Percentiles rank a stretch among this genome's conserved stretches.
Conservation (phyloP, 2,329 filamentous ascomycete genomes). For the Fusarium sp. region DNA sequence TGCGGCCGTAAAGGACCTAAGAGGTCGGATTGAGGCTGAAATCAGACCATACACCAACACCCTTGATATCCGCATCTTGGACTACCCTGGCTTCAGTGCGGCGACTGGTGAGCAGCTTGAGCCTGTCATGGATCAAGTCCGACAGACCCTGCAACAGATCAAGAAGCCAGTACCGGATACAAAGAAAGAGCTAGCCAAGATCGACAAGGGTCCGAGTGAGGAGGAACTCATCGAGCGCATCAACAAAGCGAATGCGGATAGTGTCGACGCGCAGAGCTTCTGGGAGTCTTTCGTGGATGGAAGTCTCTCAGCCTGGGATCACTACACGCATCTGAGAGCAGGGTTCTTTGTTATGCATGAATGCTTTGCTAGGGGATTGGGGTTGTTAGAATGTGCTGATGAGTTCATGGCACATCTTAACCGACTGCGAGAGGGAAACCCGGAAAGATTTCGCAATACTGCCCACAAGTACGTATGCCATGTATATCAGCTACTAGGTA, state of each 20-base stretch:
- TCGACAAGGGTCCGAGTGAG: constrained; percentile 26
- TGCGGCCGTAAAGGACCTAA: constrained; percentile 22
- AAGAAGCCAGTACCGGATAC: neutral
- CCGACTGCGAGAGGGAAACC: constrained; percentile 41
- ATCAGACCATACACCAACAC: constrained; percentile 15
- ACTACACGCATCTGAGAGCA: constrained; percentile 49
- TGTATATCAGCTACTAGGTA: fast-evolving
- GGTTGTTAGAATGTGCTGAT: constrained; percentile 45
- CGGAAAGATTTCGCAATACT: constrained; percentile 50
- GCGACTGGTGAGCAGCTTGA: constrained; percentile 22
- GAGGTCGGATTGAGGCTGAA: constrained; percentile 25
- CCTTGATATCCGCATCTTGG: constrained; percentile 35
- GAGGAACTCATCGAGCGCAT: constrained; percentile 25
- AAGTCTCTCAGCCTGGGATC: constrained; percentile 48
- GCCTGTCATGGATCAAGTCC: constrained; percentile 32
- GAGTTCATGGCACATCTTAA: constrained; percentile 47
- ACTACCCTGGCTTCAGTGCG: constrained; percentile 42
- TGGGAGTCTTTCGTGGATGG: constrained; percentile 46
- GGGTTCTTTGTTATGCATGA: constrained; percentile 49
- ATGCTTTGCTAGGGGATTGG: constrained; percentile 38
- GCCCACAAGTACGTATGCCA: constrained; percentile 45
- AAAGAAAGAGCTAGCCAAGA: constrained; percentile 11
- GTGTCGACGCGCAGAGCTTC: constrained; percentile 34
- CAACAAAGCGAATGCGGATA: constrained; percentile 17
- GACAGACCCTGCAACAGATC: constrained; percentile 20